Percentiles rank a stretch among this genome's conserved stretches.
These are phyloP conservation scores for Coriaria nepalensis DNA, from an alignment of 306 rosid genomes.

Conservation along the genomic window DNA sequence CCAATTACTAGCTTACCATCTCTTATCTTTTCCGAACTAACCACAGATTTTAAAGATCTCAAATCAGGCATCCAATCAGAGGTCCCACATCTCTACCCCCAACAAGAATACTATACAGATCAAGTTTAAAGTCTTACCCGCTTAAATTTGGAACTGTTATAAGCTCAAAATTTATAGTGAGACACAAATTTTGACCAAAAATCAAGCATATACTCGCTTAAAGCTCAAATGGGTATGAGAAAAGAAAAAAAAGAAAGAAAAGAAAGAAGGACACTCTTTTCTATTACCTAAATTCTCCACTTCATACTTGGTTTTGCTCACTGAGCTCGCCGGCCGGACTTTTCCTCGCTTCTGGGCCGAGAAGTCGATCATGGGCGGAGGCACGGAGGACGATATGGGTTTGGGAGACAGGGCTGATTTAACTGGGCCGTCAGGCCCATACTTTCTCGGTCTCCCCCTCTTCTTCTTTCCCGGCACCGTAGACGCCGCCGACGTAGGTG, in stretches of 20 bases:
- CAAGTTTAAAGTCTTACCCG: too few species aligned
- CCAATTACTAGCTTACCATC: conserved; percentile 33
- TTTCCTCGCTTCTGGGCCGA: conserved; percentile 72
- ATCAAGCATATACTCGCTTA: too few species aligned
- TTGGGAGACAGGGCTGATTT: conserved; percentile 63
- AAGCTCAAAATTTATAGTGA: too few species aligned
- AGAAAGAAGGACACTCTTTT: too few species aligned
- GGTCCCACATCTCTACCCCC: conserved; percentile 42
- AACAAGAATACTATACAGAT: neutral
- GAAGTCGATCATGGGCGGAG: conserved; percentile 83
- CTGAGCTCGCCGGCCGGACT: conserved; percentile 56
- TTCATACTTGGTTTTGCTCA: conserved; percentile 65
- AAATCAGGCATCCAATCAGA: conserved; percentile 36
- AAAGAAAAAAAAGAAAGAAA: neutral
- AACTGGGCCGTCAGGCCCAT: conserved; percentile 71
- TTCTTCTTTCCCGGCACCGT: conserved; percentile 60
- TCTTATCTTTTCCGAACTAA: conserved; percentile 38
- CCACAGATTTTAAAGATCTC: conserved; percentile 28
- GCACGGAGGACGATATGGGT: conserved; percentile 78
- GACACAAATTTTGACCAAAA: too few species aligned
- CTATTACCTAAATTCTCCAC: conserved; percentile 63
- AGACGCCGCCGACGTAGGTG: conserved; percentile 8
- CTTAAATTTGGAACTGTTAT: too few species aligned
- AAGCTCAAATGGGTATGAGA: neutral
- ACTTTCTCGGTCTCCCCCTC: conserved; percentile 97